Percentiles rank a stretch among this genome's conserved stretches.
These are phyloP conservation scores for Phytopythium boreale DNA, from an alignment of 352 stramenopile species.

Conservation along the genomic window DNA sequence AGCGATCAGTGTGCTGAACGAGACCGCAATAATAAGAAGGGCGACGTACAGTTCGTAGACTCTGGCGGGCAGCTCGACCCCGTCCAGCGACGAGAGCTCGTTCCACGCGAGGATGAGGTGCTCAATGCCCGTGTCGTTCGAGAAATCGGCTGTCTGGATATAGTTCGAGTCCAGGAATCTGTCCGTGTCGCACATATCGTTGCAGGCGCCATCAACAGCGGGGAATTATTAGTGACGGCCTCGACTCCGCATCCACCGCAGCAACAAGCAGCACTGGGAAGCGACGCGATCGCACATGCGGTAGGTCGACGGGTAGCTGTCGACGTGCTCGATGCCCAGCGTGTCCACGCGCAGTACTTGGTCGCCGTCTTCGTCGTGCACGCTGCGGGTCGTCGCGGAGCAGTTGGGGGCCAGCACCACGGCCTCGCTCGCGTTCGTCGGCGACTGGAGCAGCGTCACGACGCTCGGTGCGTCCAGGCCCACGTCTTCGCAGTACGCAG, in stretches of 20 bases:
- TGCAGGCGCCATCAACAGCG: too few relatives aligned
- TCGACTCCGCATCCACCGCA: not conserved
- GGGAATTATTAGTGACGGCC: too few relatives aligned
- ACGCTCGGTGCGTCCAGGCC: conserved; percentile 1
- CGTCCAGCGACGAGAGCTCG: conserved; percentile 4
- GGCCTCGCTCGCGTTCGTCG: conserved; percentile 14
- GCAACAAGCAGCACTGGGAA: too few relatives aligned
- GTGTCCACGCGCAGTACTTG: conserved; percentile 8
- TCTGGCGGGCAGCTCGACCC: not conserved
- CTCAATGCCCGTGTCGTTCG: conserved; percentile 4
- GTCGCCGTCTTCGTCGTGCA: conserved; percentile 7
- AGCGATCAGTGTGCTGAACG: too few relatives aligned
- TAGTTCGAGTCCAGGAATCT: conserved; percentile 4
- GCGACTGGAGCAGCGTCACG: conserved; percentile 22
- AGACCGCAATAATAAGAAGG: not conserved
- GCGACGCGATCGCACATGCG: conserved; percentile 1
- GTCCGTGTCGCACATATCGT: too few relatives aligned
- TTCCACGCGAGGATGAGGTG: conserved; percentile 8
- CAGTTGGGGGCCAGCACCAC: conserved; percentile 22
- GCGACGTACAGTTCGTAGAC: not conserved
- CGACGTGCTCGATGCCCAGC: conserved; percentile 10
- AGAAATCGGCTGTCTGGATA: conserved; percentile 4
- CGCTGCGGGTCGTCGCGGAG: not conserved
- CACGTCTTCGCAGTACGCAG: conserved; percentile 1
- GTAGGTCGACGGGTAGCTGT: conserved; percentile 9